Percentiles rank a stretch among this genome's conserved stretches.
phyloP scores from a whole-genome alignment of 805 yeast species.

The Metschnikowia aberdeeniae region DNA sequence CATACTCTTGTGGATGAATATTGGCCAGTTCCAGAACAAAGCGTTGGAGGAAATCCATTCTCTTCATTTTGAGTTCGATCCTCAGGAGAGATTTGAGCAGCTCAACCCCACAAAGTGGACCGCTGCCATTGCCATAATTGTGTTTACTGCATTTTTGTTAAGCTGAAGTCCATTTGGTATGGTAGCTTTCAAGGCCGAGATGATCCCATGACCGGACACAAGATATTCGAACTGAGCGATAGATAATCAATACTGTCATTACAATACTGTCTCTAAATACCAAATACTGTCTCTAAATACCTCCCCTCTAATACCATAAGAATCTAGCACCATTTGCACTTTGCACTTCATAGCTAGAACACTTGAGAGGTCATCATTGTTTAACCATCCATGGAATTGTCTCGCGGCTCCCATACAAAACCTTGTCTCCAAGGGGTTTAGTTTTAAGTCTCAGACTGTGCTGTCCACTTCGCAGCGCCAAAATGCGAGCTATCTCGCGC shows the following conservation, averaged over 20 bases:
- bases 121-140: constrained; percentile 5
- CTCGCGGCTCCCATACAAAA: too few species aligned
- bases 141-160: constrained; percentile 8
- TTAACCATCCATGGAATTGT: too few species aligned
- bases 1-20: neutral
- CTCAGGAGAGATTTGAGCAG: constrained; percentile 12
- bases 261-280: too few species aligned
- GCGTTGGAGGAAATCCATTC: constrained; percentile 1
- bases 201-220: neutral
- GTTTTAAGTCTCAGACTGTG: too few species aligned
- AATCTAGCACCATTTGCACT: too few species aligned
- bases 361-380: too few species aligned
- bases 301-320: too few species aligned
- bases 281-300: too few species aligned
- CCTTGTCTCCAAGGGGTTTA: too few species aligned
- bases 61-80: constrained; percentile 13
- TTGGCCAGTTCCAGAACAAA: neutral
- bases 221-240: neutral
- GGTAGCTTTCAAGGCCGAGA: neutral
- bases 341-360: too few species aligned
- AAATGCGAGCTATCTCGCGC: neutral
- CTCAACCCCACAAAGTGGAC: constrained; percentile 12
- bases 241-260: too few species aligned
- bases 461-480: neutral
- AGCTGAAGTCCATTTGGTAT: neutral